Evolutionary conservation across 192 early-diverging fungal genomes (phyloP), one percentile per base, ranked within the genome.

Genomic region (Backusella tuberculispora): DNA sequence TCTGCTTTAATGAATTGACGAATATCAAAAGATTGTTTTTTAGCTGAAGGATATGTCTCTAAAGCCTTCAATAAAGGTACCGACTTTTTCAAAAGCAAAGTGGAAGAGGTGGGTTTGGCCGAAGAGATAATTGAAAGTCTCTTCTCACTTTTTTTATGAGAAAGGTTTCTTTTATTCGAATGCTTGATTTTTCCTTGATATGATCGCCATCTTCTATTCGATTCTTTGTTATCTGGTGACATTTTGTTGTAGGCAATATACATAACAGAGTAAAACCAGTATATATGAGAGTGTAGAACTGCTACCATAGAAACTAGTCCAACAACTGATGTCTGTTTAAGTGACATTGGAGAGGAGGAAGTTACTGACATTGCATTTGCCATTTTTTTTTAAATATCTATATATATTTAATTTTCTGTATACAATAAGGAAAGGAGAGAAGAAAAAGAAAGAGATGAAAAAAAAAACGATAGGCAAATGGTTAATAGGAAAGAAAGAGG

Each of bases 171-270:
- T 67, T 24, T 40, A 19, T 15, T 67, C 5, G 34, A 60, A 4
- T 60, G 53, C 26, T 60, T 60, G 21, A 60, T 60, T 24, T 60
- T 60, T 60, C 53, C 53, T 12, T 60, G 19, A 1, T 19, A 60
- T 26, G 53, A 60, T 41, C 66, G 41, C 41, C 66, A 41, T 67
- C 37, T 15, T 1, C 17, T 67, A 21, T 5, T 38, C 15, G 37
- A 5, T 43, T 17, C 19, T 43, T 40, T 65, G 5, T 6, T n/a
- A 13, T 19, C 19, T 21, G 40, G n/a, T 67, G 66, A 41, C 8
- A 67, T 42, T 19, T 43, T 67, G 42, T 67, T n/a, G 38, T 67
- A 67, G 13, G 40, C 66, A 40, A 67, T 67, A 41, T 67, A 67
- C 37, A 67, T 67, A 2, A 67, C 41, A 21, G 66, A 67, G 12